Evolutionary conservation across 768 basidiomycete species (phyloP).

Genomic region (Macrocybe gigantea): DNA sequence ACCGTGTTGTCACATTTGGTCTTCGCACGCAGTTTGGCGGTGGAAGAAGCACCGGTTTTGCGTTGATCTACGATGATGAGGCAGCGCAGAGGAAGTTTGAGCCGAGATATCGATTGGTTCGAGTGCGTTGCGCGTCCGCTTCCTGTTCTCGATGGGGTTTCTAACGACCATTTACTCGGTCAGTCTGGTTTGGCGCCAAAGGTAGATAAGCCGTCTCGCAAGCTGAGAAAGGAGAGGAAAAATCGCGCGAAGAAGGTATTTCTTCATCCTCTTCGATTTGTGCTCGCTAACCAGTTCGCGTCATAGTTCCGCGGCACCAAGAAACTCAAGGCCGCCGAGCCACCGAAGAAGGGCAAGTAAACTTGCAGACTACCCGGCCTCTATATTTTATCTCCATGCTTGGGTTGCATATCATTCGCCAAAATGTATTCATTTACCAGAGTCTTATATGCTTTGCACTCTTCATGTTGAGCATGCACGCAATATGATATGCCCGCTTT

Average conservation of each 20-base stretch:
- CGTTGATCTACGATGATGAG: constrained; percentile 96
- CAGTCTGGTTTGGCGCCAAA: constrained; percentile 70
- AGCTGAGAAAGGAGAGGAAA: constrained; percentile 99
- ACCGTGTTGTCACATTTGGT: constrained; percentile 89
- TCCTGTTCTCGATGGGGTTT: not conserved
- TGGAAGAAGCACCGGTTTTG: constrained; percentile 95
- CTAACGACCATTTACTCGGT: constrained; percentile 4
- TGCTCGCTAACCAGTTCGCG: constrained; percentile 10
- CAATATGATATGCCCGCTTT: constrained; percentile 8
- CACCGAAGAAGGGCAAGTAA: constrained; percentile 91
- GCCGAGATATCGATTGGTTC: constrained; percentile 90
- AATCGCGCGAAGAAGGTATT: constrained; percentile 96
- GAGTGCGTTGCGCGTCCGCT: constrained; percentile 53
- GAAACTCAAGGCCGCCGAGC: constrained; percentile 90
- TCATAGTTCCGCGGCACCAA: constrained; percentile 87
- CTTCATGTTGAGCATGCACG: constrained; percentile 11
- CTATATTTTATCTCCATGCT: constrained; percentile 26
- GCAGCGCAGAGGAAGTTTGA: constrained; percentile 94
- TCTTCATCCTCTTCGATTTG: not conserved
- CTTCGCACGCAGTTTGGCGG: constrained; percentile 97
- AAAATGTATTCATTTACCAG: constrained; percentile 16
- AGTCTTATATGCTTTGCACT: constrained; percentile 7
- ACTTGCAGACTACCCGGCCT: constrained; percentile 20
- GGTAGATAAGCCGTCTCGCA: constrained; percentile 88
- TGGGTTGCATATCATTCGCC: too few species aligned